Conservation (phyloP, 495 filamentous ascomycete species). For the Astrothelium macrocarpum region DNA sequence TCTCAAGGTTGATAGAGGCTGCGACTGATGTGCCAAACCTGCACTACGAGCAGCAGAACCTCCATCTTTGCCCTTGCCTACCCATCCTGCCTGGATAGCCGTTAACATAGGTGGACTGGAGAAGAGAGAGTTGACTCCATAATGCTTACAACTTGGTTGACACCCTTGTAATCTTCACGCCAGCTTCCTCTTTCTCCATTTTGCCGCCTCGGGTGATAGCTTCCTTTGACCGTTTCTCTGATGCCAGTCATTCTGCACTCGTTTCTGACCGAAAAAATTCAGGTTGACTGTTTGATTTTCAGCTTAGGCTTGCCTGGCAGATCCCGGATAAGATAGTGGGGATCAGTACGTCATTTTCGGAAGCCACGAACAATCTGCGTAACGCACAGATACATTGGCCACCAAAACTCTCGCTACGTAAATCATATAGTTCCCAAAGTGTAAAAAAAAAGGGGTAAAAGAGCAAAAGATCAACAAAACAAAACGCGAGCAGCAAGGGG, state of each 20-base stretch:
- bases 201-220: constrained; percentile 28
- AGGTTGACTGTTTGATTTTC: no score
- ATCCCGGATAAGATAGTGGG: no score
- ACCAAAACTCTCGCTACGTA: no score
- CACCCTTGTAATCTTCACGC: constrained; percentile 24
- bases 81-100: constrained; percentile 27
- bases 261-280: no score
- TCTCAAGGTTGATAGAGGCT: constrained; percentile 65
- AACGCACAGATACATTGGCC: no score
- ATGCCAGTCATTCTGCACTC: constrained; percentile 12
- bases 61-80: constrained; percentile 40
- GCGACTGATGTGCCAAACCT: constrained; percentile 44
- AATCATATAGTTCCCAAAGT: background rate
- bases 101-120: constrained; percentile 6
- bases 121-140: constrained; percentile 11
- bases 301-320: no score
- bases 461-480: constrained; percentile 6
- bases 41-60: constrained; percentile 29
- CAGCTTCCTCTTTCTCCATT: constrained; percentile 21
- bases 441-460: background rate
- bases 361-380: no score
- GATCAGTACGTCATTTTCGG: no score
- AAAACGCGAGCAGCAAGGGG: constrained; percentile 9
- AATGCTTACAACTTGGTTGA: constrained; percentile 23
- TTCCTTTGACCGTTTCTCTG: constrained; percentile 25